Conservation (phyloP, 2,329 filamentous ascomycete genomes). For the Xylariaceae sp. region DNA sequence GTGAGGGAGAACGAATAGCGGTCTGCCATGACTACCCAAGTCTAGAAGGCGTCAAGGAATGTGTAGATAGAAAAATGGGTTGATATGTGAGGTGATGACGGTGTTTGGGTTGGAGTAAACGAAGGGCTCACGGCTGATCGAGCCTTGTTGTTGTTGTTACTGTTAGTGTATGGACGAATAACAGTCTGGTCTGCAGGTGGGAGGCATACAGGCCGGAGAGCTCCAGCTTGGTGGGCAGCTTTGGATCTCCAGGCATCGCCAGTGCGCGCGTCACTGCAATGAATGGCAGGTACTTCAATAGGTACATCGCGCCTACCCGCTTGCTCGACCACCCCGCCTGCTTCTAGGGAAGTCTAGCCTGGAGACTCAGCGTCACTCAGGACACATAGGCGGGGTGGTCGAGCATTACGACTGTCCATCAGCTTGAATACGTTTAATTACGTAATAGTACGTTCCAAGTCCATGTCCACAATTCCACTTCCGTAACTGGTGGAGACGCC, state of each 20-base stretch:
- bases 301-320: too few species aligned
- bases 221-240: slow-evolving; percentile 10
- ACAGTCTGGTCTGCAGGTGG: not conserved
- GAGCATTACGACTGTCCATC: not conserved
- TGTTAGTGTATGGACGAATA: slow-evolving; percentile 5
- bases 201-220: not conserved
- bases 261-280: slow-evolving; percentile 17
- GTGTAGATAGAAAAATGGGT: slow-evolving; percentile 4
- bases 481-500: too few species aligned
- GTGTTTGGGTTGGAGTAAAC: slow-evolving; percentile 2
- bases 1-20: slow-evolving; percentile 99
- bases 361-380: not conserved
- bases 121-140: slow-evolving; percentile 17
- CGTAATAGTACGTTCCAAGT: not conserved
- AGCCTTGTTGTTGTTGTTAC: slow-evolving; percentile 15
- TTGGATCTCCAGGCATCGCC: slow-evolving; percentile 22
- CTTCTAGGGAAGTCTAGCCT: not conserved
- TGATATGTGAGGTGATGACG: slow-evolving; percentile 3
- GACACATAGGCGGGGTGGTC: not conserved
- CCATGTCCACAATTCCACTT: too few species aligned
- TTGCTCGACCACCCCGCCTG: not conserved
- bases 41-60: not conserved
- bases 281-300: not conserved
- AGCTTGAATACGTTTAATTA: not conserved
- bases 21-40: slow-evolving; percentile 70